Base-by-base conservation (phyloP, 495 filamentous ascomycete species). In the Penicillium desertorum region DNA sequence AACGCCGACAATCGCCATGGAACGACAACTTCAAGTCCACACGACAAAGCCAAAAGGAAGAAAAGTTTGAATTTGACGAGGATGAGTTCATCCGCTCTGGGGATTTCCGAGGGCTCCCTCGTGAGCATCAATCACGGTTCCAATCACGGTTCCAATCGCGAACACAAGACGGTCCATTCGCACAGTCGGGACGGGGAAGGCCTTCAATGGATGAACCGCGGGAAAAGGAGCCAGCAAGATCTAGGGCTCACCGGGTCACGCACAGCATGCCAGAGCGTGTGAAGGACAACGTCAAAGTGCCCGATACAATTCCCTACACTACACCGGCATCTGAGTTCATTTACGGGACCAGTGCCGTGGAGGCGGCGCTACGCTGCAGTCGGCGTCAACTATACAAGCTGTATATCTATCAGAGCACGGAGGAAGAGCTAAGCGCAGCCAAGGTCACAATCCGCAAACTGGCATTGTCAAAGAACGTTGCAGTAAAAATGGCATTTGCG, bases 321-420 rank as follows among this genome's bases (percentile, higher is more conserved):
- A 92, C 89, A 4, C 86, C 92, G 0, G 88, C 92, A 37, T 94
- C 92, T 1, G 87, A 95, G 58, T 98, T 96, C 69, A 81, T 98
- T 8, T 98, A 96, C 66, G 94, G 94, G 14, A 82, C 81, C 16
- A 86, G 86, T 8, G 83, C 87, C 2, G 88, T 97, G n/a, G 83
- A 88, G 53, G 89, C 93, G 7, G 93, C 92, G 1, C 73, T 98
- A 19, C 85, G 76, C 56, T 81, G 83, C 48, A 71, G 76, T 19
- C 79, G 82, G 11, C 84, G 94, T 41, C 80, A 90, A 62, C 70
- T 96, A 4, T 96, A 94, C 76, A 90, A 88, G 51, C 78, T 98
- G 8, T 96, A 97, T 70, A 71, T 92, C 17, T 91, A 87, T 70
- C 73, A 78, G 57, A 57, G 49, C 19, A 51, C 61, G 4, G 79